Evolutionary conservation across 2,329 filamentous ascomycete species (phyloP).

Genomic region (Ophiostoma perfectum): DNA sequence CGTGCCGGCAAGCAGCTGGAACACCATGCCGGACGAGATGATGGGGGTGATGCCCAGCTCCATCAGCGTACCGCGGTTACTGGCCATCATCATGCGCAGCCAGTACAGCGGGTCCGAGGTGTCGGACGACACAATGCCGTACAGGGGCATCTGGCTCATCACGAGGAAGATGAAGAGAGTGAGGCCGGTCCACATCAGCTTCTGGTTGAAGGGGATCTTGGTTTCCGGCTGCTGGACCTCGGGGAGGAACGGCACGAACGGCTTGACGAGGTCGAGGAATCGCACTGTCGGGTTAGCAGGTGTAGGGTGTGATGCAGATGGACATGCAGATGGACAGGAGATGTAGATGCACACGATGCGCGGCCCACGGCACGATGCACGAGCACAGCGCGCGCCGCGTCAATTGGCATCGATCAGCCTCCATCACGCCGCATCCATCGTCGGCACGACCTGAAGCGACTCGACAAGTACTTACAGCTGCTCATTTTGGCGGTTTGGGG

Average conservation of each 20-base stretch:
- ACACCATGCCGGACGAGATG: conserved; percentile 99
- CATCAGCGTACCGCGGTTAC: conserved; percentile 95
- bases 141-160: conserved; percentile 99
- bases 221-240: conserved; percentile 98
- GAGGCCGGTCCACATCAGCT: conserved; percentile 90
- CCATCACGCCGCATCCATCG: neutral
- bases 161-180: conserved; percentile 98
- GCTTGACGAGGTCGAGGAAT: conserved; percentile 99
- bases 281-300: conserved; percentile 58
- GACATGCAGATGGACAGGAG: neutral
- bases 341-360: neutral
- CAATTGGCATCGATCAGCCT: neutral
- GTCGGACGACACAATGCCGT: conserved; percentile 98
- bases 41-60: conserved; percentile 96
- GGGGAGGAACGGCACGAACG: conserved; percentile 97
- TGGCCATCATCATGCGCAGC: conserved; percentile 99
- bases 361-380: neutral
- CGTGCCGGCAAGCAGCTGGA: conserved; percentile 98
- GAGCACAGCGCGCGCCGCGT: neutral
- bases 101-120: conserved; percentile 99
- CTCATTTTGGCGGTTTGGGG: conserved; percentile 32
- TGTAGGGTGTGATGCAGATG: neutral
- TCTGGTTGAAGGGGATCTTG: conserved; percentile 98
- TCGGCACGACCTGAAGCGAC: neutral
- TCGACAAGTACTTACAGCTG: conserved; percentile 33